Evolutionary conservation across 2,329 filamentous ascomycete species (phyloP).

Genomic region (Sphaerulina musiva): DNA sequence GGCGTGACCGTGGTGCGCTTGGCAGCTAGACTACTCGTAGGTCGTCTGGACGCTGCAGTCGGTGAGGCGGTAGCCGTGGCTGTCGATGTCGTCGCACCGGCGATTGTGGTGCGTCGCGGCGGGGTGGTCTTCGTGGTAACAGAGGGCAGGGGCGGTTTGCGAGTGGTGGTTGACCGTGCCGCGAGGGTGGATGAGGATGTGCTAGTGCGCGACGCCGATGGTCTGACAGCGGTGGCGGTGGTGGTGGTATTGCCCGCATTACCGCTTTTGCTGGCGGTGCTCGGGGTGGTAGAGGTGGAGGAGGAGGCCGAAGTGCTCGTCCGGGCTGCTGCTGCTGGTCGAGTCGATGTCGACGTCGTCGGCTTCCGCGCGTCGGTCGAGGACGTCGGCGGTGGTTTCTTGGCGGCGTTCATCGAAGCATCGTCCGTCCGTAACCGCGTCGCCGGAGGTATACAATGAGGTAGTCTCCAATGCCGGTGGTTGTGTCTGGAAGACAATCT

Average conservation of each 20-base stretch:
- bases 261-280: no score
- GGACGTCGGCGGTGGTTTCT: background rate
- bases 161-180: background rate
- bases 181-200: background rate
- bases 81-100: background rate
- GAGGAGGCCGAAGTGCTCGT: conserved; percentile 4
- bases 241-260: background rate
- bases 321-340: conserved; percentile 1
- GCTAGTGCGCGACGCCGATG: background rate
- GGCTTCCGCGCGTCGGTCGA: conserved; percentile 7
- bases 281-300: background rate
- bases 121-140: background rate
- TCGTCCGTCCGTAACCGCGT: no score
- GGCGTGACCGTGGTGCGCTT: conserved; percentile 13
- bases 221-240: conserved; percentile 5
- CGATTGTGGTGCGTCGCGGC: background rate
- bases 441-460: no score
- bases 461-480: no score
- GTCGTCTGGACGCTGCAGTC: background rate
- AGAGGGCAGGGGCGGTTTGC: background rate
- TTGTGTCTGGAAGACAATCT: no score
- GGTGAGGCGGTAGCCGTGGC: conserved; percentile 2
- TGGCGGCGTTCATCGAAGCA: background rate
- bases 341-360: conserved; percentile 3
- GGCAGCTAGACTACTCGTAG: conserved; percentile 15